These are phyloP conservation scores for Hypoxylon rubiginosum DNA, from an alignment of 2,329 filamentous ascomycete genomes.

Conservation along the genomic window DNA sequence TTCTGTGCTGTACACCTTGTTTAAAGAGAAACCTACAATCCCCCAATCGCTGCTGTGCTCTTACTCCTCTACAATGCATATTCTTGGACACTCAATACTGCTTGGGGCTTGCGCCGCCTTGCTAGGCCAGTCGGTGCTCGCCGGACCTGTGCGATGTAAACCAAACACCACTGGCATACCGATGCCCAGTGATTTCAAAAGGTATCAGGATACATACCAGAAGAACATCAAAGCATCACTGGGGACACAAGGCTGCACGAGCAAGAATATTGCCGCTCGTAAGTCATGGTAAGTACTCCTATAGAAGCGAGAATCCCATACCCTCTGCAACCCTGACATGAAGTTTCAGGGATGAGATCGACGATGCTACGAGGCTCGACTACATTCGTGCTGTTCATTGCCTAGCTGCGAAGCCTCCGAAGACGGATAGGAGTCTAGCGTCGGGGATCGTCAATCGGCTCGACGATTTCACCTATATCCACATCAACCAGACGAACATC, in stretches of 20 bases:
- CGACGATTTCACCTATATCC: constrained; percentile 44
- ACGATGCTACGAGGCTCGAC: constrained; percentile 33
- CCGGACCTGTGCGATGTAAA: constrained; percentile 15
- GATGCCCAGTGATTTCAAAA: constrained; percentile 37
- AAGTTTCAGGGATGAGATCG: constrained; percentile 34
- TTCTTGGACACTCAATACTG: constrained; percentile 9
- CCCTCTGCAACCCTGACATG: constrained; percentile 3
- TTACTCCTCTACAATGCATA: constrained; percentile 17
- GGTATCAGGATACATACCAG: constrained; percentile 36
- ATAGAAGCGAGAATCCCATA: not conserved
- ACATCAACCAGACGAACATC: constrained; percentile 45
- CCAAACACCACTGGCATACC: constrained; percentile 14
- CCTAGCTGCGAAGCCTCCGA: constrained; percentile 35
- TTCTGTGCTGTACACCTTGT: not conserved
- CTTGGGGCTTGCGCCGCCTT: constrained; percentile 21
- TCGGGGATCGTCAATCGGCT: constrained; percentile 37
- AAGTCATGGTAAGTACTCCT: constrained; percentile 38
- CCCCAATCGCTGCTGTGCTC: not conserved
- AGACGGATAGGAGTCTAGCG: constrained; percentile 29
- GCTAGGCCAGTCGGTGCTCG: constrained; percentile 18
- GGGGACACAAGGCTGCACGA: constrained; percentile 28
- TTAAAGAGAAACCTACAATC: constrained; percentile 1
- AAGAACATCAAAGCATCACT: constrained; percentile 33
- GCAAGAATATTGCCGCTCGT: constrained; percentile 27
- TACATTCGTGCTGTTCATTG: constrained; percentile 43